phyloP scores from a whole-genome alignment of 257 asterid species.

The Rubia yunnanensis region DNA sequence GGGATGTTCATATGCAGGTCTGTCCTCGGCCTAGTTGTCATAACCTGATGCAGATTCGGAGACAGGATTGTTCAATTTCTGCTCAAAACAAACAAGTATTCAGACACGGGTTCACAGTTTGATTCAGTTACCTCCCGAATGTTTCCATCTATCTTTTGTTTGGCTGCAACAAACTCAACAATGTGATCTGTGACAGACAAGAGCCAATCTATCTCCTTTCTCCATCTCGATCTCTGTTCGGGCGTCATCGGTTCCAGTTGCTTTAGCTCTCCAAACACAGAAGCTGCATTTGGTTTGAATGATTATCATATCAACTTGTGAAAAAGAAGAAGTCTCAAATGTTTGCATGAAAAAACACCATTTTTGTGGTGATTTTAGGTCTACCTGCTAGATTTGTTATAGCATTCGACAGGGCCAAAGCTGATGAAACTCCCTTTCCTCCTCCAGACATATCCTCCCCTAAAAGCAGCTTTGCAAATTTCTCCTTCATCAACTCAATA shows the following conservation, averaged over 20 bases:
- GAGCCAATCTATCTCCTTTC: slow-evolving; percentile 87
- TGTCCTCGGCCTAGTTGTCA: slow-evolving; percentile 60
- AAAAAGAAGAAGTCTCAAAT: too few relatives aligned
- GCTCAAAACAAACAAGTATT: not conserved
- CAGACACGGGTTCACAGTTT: not conserved
- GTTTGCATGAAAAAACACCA: not conserved
- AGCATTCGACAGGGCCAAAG: slow-evolving; percentile 87
- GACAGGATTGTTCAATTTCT: not conserved
- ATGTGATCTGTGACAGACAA: slow-evolving; percentile 85
- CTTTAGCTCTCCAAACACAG: slow-evolving; percentile 83
- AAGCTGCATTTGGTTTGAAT: slow-evolving; percentile 40
- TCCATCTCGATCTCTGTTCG: slow-evolving; percentile 70
- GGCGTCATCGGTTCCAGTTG: slow-evolving; percentile 82
- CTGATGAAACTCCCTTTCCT: slow-evolving; percentile 94
- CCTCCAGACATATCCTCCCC: slow-evolving; percentile 99
- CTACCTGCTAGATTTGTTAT: slow-evolving; percentile 89
- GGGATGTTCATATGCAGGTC: slow-evolving; percentile 88
- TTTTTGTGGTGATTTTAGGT: not conserved
- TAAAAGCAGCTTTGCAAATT: slow-evolving; percentile 75
- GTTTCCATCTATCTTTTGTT: slow-evolving; percentile 66
- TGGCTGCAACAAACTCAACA: slow-evolving; percentile 84
- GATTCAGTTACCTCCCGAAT: slow-evolving; percentile 48
- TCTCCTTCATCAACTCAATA: slow-evolving; percentile 79
- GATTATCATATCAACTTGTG: not conserved
- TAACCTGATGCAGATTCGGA: slow-evolving; percentile 37